Evolutionary conservation across 371 early-diverging fungal species (phyloP).

Genomic region (Smittium culicis): DNA sequence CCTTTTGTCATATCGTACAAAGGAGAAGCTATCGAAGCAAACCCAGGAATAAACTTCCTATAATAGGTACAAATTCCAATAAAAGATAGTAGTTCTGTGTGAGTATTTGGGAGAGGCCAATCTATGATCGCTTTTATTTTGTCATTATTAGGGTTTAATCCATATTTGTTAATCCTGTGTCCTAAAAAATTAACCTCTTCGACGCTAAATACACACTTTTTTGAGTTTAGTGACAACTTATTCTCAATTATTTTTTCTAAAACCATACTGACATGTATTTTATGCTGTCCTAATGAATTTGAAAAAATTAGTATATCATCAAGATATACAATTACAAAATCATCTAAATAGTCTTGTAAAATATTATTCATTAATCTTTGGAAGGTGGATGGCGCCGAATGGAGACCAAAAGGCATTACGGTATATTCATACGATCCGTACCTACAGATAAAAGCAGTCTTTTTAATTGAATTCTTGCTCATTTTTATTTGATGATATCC

Average conservation of each 20-base stretch:
- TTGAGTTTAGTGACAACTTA: conserved; percentile 27
- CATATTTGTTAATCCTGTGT: conserved; percentile 21
- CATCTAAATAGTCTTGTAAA: conserved; percentile 24
- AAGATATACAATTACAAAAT: conserved; percentile 34
- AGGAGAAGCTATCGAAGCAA: conserved; percentile 19
- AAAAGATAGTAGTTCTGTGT: conserved; percentile 21
- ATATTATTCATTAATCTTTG: conserved; percentile 29
- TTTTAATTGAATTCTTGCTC: conserved; percentile 15
- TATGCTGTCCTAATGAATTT: conserved; percentile 33
- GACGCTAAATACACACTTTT: conserved; percentile 38
- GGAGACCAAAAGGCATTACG: conserved; percentile 39
- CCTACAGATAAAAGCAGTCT: conserved; percentile 37
- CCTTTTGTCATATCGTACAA: conserved; percentile 7
- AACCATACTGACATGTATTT: conserved; percentile 25
- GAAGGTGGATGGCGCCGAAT: conserved; percentile 34
- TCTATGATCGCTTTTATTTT: conserved; percentile 26
- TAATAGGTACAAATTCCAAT: conserved; percentile 30
- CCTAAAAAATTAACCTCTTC: conserved; percentile 34
- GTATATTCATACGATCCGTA: conserved; percentile 32
- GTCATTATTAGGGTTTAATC: conserved; percentile 18
- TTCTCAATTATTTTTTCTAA: conserved; percentile 24
- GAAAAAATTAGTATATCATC: conserved; percentile 46
- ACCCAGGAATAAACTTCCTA: conserved; percentile 20
- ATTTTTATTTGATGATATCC: conserved; percentile 33
- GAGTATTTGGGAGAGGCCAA: conserved; percentile 25